phyloP scores from a whole-genome alignment of 208 protist species.

The Leishmania arabica region DNA sequence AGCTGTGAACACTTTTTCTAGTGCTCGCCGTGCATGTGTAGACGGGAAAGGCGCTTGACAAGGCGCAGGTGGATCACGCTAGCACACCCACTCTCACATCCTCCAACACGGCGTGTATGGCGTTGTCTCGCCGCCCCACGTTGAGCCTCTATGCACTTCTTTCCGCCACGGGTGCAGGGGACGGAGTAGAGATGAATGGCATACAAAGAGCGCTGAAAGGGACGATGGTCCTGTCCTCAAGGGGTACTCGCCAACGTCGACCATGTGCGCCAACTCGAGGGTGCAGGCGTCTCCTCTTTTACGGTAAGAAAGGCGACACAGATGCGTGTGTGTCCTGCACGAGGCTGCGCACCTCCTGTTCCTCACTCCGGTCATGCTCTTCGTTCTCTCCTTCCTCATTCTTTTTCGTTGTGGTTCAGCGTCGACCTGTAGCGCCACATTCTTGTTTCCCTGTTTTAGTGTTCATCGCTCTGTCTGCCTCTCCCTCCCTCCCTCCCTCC shows the following conservation, averaged over 20 bases:
- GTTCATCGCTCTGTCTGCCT: background rate
- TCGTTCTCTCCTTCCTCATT: background rate
- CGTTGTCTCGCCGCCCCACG: background rate
- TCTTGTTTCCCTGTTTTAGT: background rate
- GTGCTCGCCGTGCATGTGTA: background rate
- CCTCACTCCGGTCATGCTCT: background rate
- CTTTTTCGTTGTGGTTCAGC: conserved; percentile 1
- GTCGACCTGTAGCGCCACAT: background rate
- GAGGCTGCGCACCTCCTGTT: background rate
- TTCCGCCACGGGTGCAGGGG: background rate
- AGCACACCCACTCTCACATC: background rate
- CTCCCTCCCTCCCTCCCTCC: background rate
- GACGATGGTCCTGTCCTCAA: background rate
- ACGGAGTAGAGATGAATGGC: background rate
- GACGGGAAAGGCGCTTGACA: background rate
- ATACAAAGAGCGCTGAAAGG: background rate
- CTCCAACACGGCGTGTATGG: background rate
- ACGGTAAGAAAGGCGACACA: background rate
- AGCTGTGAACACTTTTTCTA: conserved; percentile 15
- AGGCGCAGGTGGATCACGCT: background rate
- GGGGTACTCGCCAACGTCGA: background rate
- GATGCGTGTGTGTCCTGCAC: background rate
- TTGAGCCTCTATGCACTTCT: background rate
- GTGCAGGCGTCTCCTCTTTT: background rate
- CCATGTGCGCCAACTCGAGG: background rate